Evolutionary conservation across 352 stramenopile genomes (phyloP), one percentile per base, ranked within the genome.

Genomic region (Phytophthora meadii): DNA sequence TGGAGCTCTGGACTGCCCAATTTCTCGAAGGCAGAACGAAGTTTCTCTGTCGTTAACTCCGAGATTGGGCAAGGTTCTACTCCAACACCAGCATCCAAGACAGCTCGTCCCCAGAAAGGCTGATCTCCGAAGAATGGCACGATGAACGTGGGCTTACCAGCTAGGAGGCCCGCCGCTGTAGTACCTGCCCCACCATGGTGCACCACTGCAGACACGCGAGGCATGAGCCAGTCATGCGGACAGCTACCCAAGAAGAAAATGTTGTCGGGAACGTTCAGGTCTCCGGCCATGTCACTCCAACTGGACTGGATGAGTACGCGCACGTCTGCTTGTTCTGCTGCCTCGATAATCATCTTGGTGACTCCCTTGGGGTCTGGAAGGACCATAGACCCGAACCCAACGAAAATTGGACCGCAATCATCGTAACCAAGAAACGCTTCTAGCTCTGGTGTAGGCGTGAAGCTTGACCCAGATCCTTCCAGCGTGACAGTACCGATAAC

Each of bases 301-400:
- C 36, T 42, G 12, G 36, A 42, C 15, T 42, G 36, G 14, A 19
- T 42, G 4, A 42, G 36, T 5, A 42, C 36, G 5, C 36, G 36
- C 36, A 42, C 36, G 7, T 7, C 15, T 19, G 36, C 36, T 42
- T 17, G 36, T 3, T 17, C 36, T 19, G 36, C 36, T 17, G 36
- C 36, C 3, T 42, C 36, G 36, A 42, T 7, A 17, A 42, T 42
- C 36, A 42, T 42, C 36, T 42, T 42, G 1, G 70, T 89, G 34
- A 76, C 78, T 12, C 87, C 70, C 25, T 62, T 47, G 0, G 88
- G 78, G 41, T 98, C 77, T 37, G 84, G 70, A 25, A 98, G 81
- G 1, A 98, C 77, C 92, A 98, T 98, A 7, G 74, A 92, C 7
- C 94, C 94, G 67, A 98, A 98, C 0, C 94, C 94, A 30, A 98